Conservation (phyloP, 805 yeast genomes). For the Candida incommunis region DNA sequence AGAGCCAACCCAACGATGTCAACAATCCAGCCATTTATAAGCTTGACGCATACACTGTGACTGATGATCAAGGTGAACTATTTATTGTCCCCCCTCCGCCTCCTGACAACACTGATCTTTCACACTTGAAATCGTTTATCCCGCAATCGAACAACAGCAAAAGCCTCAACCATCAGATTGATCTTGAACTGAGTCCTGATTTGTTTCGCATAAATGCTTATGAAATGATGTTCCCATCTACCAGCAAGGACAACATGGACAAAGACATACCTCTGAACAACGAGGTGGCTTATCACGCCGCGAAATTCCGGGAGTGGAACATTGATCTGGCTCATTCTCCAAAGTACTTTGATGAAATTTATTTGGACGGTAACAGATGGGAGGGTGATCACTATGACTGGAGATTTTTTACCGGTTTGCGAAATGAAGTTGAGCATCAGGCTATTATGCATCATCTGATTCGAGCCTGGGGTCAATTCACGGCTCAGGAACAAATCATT, state of each 20-base stretch:
- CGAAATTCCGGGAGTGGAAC: conserved; percentile 4
- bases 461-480: conserved; percentile 32
- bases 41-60: conserved; percentile 5
- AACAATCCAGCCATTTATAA: conserved; percentile 5
- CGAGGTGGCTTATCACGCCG: conserved; percentile 2
- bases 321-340: conserved; percentile 5
- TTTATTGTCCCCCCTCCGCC: background rate
- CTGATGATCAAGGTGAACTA: conserved; percentile 7
- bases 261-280: conserved; percentile 6
- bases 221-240: background rate
- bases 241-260: conserved; percentile 3
- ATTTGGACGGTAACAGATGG: conserved; percentile 8
- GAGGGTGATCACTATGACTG: conserved; percentile 38
- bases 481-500: conserved; percentile 27
- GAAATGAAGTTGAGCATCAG: conserved; percentile 24
- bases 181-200: conserved; percentile 6
- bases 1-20: conserved; percentile 5
- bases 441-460: conserved; percentile 34
- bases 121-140: background rate
- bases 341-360: conserved; percentile 13
- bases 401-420: conserved; percentile 42
- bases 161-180: conserved; percentile 5
- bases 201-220: conserved; percentile 8
- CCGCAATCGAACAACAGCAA: conserved; percentile 2
- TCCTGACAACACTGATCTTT: background rate